Evolutionary conservation across 305 asterid genomes (phyloP).

Genomic region (Rubia tinctorum): DNA sequence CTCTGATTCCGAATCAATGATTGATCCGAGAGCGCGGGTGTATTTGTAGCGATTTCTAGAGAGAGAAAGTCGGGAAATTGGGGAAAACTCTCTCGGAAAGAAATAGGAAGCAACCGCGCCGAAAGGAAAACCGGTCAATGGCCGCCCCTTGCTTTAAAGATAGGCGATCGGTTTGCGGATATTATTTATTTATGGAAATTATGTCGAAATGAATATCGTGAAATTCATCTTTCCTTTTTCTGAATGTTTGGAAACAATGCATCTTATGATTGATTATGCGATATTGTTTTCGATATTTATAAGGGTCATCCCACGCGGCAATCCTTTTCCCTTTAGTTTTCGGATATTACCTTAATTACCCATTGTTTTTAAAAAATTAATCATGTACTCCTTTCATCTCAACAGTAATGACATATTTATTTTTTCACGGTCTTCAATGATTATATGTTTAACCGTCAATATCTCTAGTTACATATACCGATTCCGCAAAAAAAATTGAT

Average conservation of each 20-base stretch:
- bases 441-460: no score
- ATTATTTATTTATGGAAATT: neutral
- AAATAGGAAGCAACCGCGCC: constrained; percentile 37
- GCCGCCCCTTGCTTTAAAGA: neutral
- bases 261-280: neutral
- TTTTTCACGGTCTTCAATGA: no score
- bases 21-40: constrained; percentile 18
- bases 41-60: constrained; percentile 18
- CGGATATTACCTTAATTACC: neutral
- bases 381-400: no score
- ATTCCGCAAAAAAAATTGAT: no score
- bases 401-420: no score
- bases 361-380: no score
- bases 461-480: no score
- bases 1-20: constrained; percentile 1
- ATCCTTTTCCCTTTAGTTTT: neutral
- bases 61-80: constrained; percentile 23
- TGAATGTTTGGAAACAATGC: neutral
- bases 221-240: neutral
- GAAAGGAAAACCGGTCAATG: constrained; percentile 14
- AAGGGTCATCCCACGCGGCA: neutral
- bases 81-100: constrained; percentile 7
- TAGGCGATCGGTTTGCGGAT: neutral
- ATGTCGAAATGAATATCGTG: neutral
- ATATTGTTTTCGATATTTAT: neutral